Evolutionary conservation across 305 asterid genomes (phyloP).

Genomic region (Fraxinus latifolia): DNA sequence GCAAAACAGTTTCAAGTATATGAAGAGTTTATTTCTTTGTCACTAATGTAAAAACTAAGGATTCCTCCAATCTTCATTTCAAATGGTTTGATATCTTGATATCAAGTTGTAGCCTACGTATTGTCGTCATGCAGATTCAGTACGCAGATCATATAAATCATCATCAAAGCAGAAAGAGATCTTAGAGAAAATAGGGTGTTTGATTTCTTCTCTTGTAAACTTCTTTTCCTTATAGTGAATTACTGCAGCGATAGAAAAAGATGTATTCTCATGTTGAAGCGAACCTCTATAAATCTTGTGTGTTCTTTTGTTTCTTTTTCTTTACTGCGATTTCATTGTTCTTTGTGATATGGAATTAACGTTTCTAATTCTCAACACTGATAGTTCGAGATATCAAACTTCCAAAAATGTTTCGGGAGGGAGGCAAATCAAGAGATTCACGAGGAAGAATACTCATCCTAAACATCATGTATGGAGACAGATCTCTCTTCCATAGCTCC

Average conservation of each 20-base stretch:
- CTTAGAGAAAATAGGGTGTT: neutral
- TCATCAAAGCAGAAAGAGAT: neutral
- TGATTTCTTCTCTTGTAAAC: neutral
- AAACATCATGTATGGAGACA: neutral
- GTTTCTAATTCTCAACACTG: neutral
- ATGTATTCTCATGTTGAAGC: neutral
- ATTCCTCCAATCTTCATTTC: neutral
- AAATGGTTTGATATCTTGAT: neutral
- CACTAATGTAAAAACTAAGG: neutral
- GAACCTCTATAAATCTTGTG: neutral
- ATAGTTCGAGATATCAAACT: neutral
- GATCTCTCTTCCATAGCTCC: neutral
- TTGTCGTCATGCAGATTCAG: neutral
- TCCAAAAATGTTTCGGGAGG: neutral
- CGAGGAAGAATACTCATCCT: neutral
- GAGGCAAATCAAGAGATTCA: neutral
- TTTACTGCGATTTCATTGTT: neutral
- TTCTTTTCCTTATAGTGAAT: neutral
- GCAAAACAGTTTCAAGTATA: neutral
- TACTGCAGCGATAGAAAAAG: neutral
- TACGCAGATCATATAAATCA: neutral
- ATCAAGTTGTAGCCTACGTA: neutral
- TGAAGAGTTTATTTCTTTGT: neutral
- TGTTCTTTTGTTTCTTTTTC: neutral
- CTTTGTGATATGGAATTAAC: neutral